phyloP scores from a whole-genome alignment of 148 eudicot species.

The Silene uniflora region DNA sequence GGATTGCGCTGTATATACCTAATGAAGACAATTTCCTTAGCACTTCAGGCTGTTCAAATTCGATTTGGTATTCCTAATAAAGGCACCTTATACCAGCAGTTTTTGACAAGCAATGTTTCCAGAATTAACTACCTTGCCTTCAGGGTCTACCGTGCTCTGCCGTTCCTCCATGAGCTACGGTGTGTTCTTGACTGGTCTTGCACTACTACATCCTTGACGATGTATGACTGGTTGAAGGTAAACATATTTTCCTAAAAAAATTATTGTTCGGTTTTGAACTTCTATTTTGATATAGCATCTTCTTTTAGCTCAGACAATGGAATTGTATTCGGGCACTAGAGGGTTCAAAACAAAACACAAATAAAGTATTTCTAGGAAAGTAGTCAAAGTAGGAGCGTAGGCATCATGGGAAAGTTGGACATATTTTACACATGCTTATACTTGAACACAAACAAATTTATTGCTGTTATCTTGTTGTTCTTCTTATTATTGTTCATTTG shows the following conservation, averaged over 20 bases:
- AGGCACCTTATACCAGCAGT: constrained; percentile 93
- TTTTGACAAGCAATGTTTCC: constrained; percentile 81
- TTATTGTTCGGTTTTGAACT: neutral
- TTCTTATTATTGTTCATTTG: constrained; percentile 15
- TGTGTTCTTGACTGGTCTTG: constrained; percentile 99
- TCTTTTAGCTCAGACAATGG: neutral
- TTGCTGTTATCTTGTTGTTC: neutral
- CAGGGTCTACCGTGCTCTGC: constrained; percentile 85
- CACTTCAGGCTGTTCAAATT: constrained; percentile 91
- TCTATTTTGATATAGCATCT: neutral
- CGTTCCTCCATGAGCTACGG: constrained; percentile 88
- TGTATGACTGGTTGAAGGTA: constrained; percentile 99
- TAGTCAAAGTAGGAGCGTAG: neutral
- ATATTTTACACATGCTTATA: neutral
- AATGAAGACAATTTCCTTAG: constrained; percentile 83
- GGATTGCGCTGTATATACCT: constrained; percentile 85
- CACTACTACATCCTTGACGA: constrained; percentile 92
- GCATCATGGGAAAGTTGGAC: neutral
- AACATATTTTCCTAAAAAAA: neutral
- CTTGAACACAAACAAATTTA: neutral
- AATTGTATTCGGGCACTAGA: neutral
- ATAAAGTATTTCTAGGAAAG: neutral
- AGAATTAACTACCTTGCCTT: constrained; percentile 78
- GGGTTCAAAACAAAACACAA: neutral
- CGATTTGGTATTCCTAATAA: constrained; percentile 89